Evolutionary conservation across 345 rosid genomes (phyloP).

Genomic region (Linum usitatissimum): DNA sequence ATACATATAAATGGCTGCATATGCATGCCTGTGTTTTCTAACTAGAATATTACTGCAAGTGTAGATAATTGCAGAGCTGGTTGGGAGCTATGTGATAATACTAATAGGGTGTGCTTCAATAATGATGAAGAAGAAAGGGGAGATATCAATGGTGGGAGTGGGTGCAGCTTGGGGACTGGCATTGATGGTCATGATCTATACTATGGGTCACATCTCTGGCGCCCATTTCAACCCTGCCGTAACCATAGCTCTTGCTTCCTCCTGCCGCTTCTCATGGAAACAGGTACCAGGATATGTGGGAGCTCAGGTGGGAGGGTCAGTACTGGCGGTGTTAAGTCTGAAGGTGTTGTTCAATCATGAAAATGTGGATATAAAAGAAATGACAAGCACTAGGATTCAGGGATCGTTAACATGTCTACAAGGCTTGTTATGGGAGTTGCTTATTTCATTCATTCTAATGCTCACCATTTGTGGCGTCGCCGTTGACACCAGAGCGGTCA

Average conservation of each 20-base stretch:
- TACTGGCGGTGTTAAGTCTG: slow-evolving; percentile 16
- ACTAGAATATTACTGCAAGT: too few relatives aligned
- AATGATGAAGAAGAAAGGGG: slow-evolving; percentile 22
- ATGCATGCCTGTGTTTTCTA: too few relatives aligned
- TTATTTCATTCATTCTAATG: slow-evolving; percentile 19
- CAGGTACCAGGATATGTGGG: slow-evolving; percentile 18
- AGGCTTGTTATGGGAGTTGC: slow-evolving; percentile 19
- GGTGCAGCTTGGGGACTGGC: slow-evolving; percentile 33
- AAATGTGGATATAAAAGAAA: slow-evolving; percentile 2
- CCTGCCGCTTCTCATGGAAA: slow-evolving; percentile 24
- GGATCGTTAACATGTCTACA: slow-evolving; percentile 1
- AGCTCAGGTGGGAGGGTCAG: slow-evolving; percentile 15
- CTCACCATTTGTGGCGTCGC: slow-evolving; percentile 22
- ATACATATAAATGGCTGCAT: too few relatives aligned
- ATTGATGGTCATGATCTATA: slow-evolving; percentile 29
- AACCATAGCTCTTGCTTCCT: slow-evolving; percentile 31
- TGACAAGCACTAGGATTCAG: slow-evolving; percentile 8
- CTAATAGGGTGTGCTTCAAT: slow-evolving; percentile 30
- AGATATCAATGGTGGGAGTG: slow-evolving; percentile 22
- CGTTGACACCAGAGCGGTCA: slow-evolving; percentile 18
- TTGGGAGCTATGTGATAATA: slow-evolving; percentile 37
- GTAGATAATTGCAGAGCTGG: slow-evolving; percentile 24
- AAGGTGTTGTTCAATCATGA: slow-evolving; percentile 8
- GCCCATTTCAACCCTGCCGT: slow-evolving; percentile 53
- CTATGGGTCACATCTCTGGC: slow-evolving; percentile 43